Evolutionary conservation across 495 filamentous ascomycete genomes (phyloP).

Genomic region (Choiromyces venosus): DNA sequence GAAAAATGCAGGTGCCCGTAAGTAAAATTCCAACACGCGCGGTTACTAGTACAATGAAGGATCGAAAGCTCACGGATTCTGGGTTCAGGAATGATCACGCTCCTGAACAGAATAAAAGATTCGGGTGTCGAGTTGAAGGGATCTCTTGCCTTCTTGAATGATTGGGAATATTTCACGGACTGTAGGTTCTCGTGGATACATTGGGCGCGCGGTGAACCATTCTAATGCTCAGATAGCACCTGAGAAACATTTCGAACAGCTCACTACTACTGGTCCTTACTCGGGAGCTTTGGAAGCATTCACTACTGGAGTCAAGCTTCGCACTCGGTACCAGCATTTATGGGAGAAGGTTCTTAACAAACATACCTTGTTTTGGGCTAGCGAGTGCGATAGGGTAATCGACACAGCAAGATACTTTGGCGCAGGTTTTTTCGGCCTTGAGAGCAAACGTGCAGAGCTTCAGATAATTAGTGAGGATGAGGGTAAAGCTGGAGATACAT

Average conservation of each 20-base stretch:
- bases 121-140: conserved; percentile 47
- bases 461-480: conserved; percentile 53
- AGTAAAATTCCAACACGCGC: conserved; percentile 30
- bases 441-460: conserved; percentile 45
- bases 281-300: conserved; percentile 54
- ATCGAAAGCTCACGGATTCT: conserved; percentile 6
- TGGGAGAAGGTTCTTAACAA: conserved; percentile 38
- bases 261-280: conserved; percentile 57
- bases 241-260: conserved; percentile 48
- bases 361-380: conserved; percentile 52
- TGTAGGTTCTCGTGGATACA: conserved; percentile 23
- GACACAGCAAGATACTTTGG: conserved; percentile 56
- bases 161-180: conserved; percentile 54
- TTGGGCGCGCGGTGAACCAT: conserved; percentile 20
- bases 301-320: conserved; percentile 54
- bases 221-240: conserved; percentile 22
- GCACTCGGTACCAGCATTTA: conserved; percentile 53
- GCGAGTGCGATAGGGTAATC: conserved; percentile 53
- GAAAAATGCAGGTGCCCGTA: conserved; percentile 50
- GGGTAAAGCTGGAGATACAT: conserved; percentile 51
- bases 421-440: conserved; percentile 53
- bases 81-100: conserved; percentile 49
- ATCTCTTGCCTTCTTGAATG: conserved; percentile 51
- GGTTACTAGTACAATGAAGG: not conserved
- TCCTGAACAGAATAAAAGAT: conserved; percentile 48